Conservation (phyloP, 2,329 filamentous ascomycete genomes). For the Bipolaris victoriae region DNA sequence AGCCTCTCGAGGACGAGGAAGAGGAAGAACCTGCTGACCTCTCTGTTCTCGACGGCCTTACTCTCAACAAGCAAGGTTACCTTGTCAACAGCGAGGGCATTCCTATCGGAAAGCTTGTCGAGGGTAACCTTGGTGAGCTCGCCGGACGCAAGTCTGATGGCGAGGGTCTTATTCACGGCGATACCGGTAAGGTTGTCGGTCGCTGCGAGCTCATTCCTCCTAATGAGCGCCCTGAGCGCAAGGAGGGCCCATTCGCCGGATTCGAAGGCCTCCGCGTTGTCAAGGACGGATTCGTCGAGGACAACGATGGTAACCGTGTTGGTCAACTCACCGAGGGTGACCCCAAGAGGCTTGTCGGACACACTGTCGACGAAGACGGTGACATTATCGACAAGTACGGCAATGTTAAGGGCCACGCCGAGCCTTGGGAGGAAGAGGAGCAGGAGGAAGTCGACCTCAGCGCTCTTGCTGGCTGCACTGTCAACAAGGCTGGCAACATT, state of each 20-base stretch:
- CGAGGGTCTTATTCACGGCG: slow-evolving; percentile 63
- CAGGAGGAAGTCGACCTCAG: slow-evolving; percentile 61
- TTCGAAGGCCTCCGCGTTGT: slow-evolving; percentile 68
- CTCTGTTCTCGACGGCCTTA: slow-evolving; percentile 60
- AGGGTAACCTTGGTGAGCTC: slow-evolving; percentile 63
- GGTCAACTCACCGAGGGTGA: slow-evolving; percentile 75
- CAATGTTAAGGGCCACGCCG: slow-evolving; percentile 65
- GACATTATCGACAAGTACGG: slow-evolving; percentile 81
- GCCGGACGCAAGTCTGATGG: slow-evolving; percentile 62
- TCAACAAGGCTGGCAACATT: slow-evolving; percentile 69
- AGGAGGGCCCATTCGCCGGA: slow-evolving; percentile 72
- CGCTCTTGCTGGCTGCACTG: slow-evolving; percentile 64
- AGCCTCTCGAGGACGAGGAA: slow-evolving; percentile 58
- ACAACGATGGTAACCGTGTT: slow-evolving; percentile 79
- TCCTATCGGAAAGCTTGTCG: slow-evolving; percentile 62
- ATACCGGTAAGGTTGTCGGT: slow-evolving; percentile 62
- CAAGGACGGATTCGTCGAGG: slow-evolving; percentile 74
- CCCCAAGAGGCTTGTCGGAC: slow-evolving; percentile 72
- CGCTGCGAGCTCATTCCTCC: slow-evolving; percentile 64
- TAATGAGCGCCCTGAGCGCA: slow-evolving; percentile 60
- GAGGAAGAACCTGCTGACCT: slow-evolving; percentile 54
- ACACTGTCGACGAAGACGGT: slow-evolving; percentile 79
- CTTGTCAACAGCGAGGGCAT: slow-evolving; percentile 61
- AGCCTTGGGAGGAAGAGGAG: slow-evolving; percentile 61
- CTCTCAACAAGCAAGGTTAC: slow-evolving; percentile 64